A percentile compares a stretch with the other conserved stretches of the same genome.
Conservation (phyloP, 2,329 filamentous ascomycete genomes). For the Botrytis hyacinthi region DNA sequence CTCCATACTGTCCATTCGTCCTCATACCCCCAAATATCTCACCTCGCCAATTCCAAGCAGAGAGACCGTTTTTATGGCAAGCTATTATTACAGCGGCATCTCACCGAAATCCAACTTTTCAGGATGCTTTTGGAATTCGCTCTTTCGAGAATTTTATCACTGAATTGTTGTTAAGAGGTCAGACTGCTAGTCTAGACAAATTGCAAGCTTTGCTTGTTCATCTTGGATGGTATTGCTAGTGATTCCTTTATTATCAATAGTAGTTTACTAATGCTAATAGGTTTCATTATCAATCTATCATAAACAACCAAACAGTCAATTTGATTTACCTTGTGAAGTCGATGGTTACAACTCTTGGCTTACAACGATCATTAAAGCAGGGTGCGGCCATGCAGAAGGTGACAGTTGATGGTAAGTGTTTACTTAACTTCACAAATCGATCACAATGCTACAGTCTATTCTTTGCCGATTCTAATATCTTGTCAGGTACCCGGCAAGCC, state of each 20-base stretch:
- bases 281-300: constrained; percentile 28
- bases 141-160: constrained; percentile 25
- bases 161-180: constrained; percentile 24
- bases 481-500: constrained; percentile 26
- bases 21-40: constrained; percentile 22
- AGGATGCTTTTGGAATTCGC: constrained; percentile 21
- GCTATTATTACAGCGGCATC: constrained; percentile 24
- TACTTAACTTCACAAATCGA: background rate
- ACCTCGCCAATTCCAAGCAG: constrained; percentile 18
- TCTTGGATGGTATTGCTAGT: constrained; percentile 29
- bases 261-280: background rate
- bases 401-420: background rate
- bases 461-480: background rate
- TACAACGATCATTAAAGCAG: background rate
- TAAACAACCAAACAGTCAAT: constrained; percentile 30
- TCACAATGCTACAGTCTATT: background rate
- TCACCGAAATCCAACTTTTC: constrained; percentile 18
- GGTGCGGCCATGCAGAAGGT: background rate
- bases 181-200: constrained; percentile 33
- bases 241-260: background rate
- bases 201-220: constrained; percentile 36
- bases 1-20: constrained; percentile 24
- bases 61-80: constrained; percentile 26
- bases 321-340: constrained; percentile 20
- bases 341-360: background rate